These are phyloP conservation scores for Basipetospora chlamydospora DNA, from an alignment of 2,329 filamentous ascomycete species.

Conservation along the genomic window DNA sequence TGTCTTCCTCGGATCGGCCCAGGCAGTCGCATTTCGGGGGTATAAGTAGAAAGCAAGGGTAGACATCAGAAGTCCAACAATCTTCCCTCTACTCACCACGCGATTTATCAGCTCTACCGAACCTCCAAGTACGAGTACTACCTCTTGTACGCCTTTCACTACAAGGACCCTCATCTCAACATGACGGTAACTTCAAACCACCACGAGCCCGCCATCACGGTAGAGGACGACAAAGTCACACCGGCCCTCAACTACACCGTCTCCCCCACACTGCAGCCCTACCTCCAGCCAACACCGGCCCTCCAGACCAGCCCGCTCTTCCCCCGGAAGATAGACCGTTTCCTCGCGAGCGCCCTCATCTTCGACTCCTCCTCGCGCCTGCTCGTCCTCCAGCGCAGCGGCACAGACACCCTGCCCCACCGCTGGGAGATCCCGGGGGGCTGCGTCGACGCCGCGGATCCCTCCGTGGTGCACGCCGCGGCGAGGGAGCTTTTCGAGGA, in stretches of 20 bases:
- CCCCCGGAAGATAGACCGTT: slow-evolving; percentile 8
- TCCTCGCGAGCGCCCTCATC: slow-evolving; percentile 20
- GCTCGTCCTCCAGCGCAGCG: slow-evolving; percentile 31
- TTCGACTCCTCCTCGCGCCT: slow-evolving; percentile 19
- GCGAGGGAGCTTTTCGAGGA: slow-evolving; percentile 34
- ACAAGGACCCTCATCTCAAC: no score
- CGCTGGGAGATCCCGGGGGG: slow-evolving; percentile 36
- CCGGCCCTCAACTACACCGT: slow-evolving; percentile 8
- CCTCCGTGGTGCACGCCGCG: slow-evolving; percentile 25
- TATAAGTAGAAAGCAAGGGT: no score
- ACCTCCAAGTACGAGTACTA: no score
- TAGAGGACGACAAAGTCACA: no score
- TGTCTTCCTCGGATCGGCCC: no score
- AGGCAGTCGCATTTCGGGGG: no score
- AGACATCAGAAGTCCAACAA: no score
- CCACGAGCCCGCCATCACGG: no score
- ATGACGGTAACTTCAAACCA: no score
- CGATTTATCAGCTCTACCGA: no score
- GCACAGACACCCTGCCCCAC: slow-evolving; percentile 27
- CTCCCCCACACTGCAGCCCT: slow-evolving; percentile 8
- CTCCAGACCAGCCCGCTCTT: slow-evolving; percentile 6
- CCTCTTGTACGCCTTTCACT: no score
- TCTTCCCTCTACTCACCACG: no score
- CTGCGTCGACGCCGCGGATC: slow-evolving; percentile 25
- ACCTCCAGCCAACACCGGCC: slow-evolving; percentile 7